Base-by-base conservation (phyloP, 2,329 filamentous ascomycete species). In the Colletotrichum cuscutae region DNA sequence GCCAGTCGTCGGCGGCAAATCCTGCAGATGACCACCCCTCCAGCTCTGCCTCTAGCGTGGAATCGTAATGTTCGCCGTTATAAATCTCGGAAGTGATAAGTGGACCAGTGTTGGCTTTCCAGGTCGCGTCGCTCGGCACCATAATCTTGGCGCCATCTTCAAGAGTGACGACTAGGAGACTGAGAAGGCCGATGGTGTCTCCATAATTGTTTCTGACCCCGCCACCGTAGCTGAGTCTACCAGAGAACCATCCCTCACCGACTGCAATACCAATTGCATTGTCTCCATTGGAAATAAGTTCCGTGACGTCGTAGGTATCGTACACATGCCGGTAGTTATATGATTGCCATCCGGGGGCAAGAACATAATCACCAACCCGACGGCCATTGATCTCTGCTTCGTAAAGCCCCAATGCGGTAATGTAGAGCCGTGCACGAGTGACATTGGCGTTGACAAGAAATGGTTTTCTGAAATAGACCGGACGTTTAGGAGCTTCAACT, bases 291-390 rank as follows among this genome's bases (percentile, higher is more conserved):
- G 77, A 77, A 1, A 89, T 68, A 0, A 86, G 79, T 0, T 79
- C 72, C 0, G 83, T 84, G 1, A 90, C 85, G 72, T 91, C 87
- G 71, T 86, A 88, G 0, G 85, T 87, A 65, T 90, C 84, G 71
- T 90, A 91, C 1, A 83, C 80, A n/a, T 86, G 83, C 0, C 88
- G 82, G 61, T 86, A 79, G 1, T 84, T 79, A 75, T 90, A 90
- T 1, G 84, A 84, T 57, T 86, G 85, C 86, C 87, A 90, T 0
- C 88, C 88, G 0, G 88, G 88, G 26, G 87, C 85, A 42, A 89
- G 78, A 1, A 83, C 80, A 6, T 78, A 69, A 46, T 84, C 81
- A 0, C 84, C 83, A 1, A 88, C 82, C 5, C 78, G 77, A 0
- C 79, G 73, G 0, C 85, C 86, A 68, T 89, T 89, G 73, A 89